A percentile compares a stretch with the other conserved stretches of the same genome.
Conservation (phyloP, 1,139 yeast species). For the Meyerozyma guilliermondii region DNA sequence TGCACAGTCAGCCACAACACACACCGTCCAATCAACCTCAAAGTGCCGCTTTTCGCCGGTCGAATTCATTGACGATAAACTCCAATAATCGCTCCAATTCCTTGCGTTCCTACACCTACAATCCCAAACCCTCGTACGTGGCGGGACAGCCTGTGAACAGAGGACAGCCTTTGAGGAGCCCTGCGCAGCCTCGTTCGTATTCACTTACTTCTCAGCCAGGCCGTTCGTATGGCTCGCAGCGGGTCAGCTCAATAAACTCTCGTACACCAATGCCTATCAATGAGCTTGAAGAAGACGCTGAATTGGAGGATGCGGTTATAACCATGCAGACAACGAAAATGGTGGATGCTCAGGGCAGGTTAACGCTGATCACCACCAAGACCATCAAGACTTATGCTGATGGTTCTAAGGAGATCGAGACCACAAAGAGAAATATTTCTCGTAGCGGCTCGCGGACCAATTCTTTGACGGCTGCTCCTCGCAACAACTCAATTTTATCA, state of each 20-base stretch:
- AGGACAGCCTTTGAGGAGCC: conserved; percentile 3
- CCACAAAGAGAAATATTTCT: conserved; percentile 40
- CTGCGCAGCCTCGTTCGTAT: background rate
- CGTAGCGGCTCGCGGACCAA: conserved; percentile 31
- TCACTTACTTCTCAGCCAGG: background rate
- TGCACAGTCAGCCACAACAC: conserved; percentile 20
- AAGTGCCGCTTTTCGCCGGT: conserved; percentile 6
- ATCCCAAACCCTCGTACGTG: conserved; percentile 38
- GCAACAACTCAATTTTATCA: conserved; percentile 19
- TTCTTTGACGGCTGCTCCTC: conserved; percentile 5
- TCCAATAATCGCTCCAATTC: conserved; percentile 23
- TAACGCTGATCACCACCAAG: conserved; percentile 40
- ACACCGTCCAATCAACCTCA: conserved; percentile 8
- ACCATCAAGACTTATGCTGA: conserved; percentile 38
- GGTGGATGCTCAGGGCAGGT: conserved; percentile 39
- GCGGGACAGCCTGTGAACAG: conserved; percentile 21
- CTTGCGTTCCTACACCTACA: conserved; percentile 31
- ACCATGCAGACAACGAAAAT: conserved; percentile 43
- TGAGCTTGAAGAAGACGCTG: conserved; percentile 12
- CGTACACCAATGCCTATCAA: background rate
- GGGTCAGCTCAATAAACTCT: background rate
- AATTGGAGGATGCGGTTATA: conserved; percentile 25
- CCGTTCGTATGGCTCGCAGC: background rate
- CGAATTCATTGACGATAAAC: conserved; percentile 13
- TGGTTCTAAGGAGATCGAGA: conserved; percentile 43